Evolutionary conservation across 176 grass and related monocot species (phyloP).

Genomic region (Oryza meyeriana): DNA sequence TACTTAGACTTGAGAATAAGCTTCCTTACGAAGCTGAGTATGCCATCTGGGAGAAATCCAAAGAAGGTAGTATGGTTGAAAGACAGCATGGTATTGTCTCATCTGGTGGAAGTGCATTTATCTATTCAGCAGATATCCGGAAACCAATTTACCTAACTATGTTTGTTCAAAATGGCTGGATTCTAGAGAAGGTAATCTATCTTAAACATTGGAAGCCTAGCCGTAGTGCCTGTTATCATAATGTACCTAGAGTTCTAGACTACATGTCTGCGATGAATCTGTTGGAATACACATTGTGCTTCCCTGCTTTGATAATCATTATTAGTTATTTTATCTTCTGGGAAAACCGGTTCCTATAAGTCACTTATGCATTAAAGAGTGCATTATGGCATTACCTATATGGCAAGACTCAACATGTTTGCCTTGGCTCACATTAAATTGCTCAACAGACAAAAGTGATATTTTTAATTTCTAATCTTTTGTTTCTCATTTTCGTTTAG

Average conservation of each 20-base stretch:
- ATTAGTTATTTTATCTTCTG: background rate
- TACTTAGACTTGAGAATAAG: conserved; percentile 93
- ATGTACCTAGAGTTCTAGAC: background rate
- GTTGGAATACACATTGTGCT: background rate
- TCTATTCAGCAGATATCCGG: conserved; percentile 91
- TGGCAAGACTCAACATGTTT: background rate
- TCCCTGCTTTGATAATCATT: background rate
- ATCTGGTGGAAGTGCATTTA: conserved; percentile 72
- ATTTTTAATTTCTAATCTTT: conserved; percentile 12
- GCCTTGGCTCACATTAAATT: background rate
- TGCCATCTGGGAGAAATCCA: conserved; percentile 88
- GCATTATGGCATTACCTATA: conserved; percentile 4
- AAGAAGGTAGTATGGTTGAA: conserved; percentile 83
- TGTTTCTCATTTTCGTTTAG: conserved; percentile 46
- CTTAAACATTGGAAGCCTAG: background rate
- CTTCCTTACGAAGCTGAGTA: conserved; percentile 88
- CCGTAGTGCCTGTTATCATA: background rate
- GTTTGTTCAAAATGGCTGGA: conserved; percentile 91
- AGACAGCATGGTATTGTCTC: conserved; percentile 69
- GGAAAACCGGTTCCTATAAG: background rate
- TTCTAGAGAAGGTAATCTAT: conserved; percentile 83
- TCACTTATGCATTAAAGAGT: background rate
- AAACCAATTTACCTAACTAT: conserved; percentile 85
- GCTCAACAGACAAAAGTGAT: background rate
- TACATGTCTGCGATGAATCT: conserved; percentile 5